Conservation (phyloP, 345 rosid species). For the Salix suchowensis region DNA sequence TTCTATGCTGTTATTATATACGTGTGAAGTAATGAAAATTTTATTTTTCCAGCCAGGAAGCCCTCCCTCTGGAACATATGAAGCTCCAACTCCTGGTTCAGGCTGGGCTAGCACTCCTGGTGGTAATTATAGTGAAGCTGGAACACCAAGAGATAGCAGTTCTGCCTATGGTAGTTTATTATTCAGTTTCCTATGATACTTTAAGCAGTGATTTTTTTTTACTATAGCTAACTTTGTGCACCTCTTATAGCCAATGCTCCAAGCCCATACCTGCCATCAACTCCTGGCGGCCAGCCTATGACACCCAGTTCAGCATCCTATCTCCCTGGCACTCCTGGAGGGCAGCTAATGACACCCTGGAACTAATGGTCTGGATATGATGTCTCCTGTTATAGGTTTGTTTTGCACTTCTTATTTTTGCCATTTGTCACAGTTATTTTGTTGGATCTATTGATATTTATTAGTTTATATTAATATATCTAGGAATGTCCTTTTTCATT, state of each 20-base stretch:
- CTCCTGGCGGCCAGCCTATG: slow-evolving; percentile 89
- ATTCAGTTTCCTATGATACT: background rate
- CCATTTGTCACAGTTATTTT: background rate
- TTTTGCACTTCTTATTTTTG: background rate
- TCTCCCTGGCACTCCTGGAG: slow-evolving; percentile 96
- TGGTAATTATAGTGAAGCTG: slow-evolving; percentile 82
- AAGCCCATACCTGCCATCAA: slow-evolving; percentile 88
- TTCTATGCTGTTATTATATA: background rate
- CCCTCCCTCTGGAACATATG: slow-evolving; percentile 81
- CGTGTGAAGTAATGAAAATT: background rate
- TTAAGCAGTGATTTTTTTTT: background rate
- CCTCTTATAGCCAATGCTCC: slow-evolving; percentile 76
- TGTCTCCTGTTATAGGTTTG: slow-evolving; percentile 88
- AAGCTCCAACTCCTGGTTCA: slow-evolving; percentile 95
- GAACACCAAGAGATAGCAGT: slow-evolving; percentile 83
- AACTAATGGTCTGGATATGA: slow-evolving; percentile 70
- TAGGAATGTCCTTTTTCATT: background rate
- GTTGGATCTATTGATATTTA: background rate
- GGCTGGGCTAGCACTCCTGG: slow-evolving; percentile 93
- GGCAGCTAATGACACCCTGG: slow-evolving; percentile 99
- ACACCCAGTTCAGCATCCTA: slow-evolving; percentile 76
- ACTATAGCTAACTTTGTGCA: slow-evolving; percentile 4
- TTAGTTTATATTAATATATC: background rate
- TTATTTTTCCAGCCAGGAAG: slow-evolving; percentile 70
- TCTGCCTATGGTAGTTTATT: slow-evolving; percentile 57